Conservation (phyloP, 1,284 basidiomycete species). For the Neotropicomus parvogracilis region DNA sequence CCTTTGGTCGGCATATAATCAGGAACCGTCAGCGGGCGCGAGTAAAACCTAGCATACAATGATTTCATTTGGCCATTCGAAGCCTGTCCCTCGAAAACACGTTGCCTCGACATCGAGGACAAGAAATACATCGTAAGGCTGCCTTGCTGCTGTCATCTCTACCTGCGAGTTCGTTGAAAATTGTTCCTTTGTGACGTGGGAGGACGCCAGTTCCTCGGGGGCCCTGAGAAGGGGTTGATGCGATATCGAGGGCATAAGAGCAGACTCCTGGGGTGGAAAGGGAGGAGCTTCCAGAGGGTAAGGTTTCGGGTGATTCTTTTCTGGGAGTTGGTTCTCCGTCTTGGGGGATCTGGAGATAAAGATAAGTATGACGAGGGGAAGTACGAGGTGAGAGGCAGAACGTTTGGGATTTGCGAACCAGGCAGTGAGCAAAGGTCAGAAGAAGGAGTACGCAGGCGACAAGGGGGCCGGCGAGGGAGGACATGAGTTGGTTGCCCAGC, state of each 20-base stretch:
- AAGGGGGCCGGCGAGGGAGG: not conserved
- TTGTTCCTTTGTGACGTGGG: slow-evolving; percentile 5
- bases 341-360: slow-evolving; percentile 5
- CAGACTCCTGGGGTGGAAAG: not conserved
- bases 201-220: slow-evolving; percentile 4
- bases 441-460: slow-evolving; percentile 9
- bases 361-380: slow-evolving; percentile 11
- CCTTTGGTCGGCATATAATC: slow-evolving; percentile 43
- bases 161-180: slow-evolving; percentile 2
- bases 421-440: slow-evolving; percentile 9
- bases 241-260: slow-evolving; percentile 23
- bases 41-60: slow-evolving; percentile 56
- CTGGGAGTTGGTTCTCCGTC: not conserved
- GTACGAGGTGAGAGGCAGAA: not conserved
- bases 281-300: not conserved
- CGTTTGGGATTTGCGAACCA: not conserved
- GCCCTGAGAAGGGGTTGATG: slow-evolving; percentile 9
- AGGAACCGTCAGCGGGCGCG: slow-evolving; percentile 28
- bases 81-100: slow-evolving; percentile 61
- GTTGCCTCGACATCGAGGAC: slow-evolving; percentile 91
- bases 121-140: slow-evolving; percentile 68
- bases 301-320: not conserved
- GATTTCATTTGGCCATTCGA: slow-evolving; percentile 88
- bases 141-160: slow-evolving; percentile 35
- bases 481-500: slow-evolving; percentile 8